These are phyloP conservation scores for Polyplosphaeria fusca DNA, from an alignment of 495 filamentous ascomycete genomes.

Conservation along the genomic window DNA sequence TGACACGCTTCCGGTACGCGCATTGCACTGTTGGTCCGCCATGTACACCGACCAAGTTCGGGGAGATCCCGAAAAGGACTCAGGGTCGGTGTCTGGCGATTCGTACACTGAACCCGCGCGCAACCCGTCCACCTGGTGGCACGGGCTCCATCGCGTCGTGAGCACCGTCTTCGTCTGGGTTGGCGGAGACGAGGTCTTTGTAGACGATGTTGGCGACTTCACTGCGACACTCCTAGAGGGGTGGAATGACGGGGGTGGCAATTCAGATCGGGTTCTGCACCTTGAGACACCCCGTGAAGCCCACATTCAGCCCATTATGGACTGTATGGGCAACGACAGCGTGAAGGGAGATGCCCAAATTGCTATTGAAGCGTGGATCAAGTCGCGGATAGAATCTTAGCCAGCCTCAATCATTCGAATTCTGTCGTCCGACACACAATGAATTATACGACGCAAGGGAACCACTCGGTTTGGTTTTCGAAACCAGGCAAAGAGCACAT, in stretches of 20 bases:
- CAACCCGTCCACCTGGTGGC: conserved; percentile 6
- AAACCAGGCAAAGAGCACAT: too few relatives aligned
- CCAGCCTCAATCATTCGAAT: too few relatives aligned
- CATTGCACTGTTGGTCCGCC: conserved; percentile 7
- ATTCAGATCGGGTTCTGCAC: not conserved
- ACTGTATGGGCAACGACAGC: not conserved
- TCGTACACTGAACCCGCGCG: conserved; percentile 2
- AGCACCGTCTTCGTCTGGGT: conserved; percentile 3
- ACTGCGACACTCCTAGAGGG: not conserved
- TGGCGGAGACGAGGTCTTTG: conserved; percentile 7
- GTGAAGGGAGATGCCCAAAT: not conserved
- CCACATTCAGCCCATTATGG: conserved; percentile 13
- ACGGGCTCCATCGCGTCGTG: conserved; percentile 1
- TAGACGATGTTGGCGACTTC: not conserved
- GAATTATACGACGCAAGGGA: too few relatives aligned
- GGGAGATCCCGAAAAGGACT: conserved; percentile 3
- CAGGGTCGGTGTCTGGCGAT: conserved; percentile 4
- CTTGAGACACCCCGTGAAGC: not conserved
- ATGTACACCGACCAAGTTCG: conserved; percentile 12
- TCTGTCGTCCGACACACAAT: too few relatives aligned
- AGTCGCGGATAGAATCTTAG: not conserved
- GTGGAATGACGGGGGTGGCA: conserved; percentile 7
- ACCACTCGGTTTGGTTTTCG: too few relatives aligned
- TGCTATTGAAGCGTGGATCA: conserved; percentile 14
- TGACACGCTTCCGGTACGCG: not conserved